Conservation (phyloP, 2,329 filamentous ascomycete genomes). For the Exophiala aquamarina region DNA sequence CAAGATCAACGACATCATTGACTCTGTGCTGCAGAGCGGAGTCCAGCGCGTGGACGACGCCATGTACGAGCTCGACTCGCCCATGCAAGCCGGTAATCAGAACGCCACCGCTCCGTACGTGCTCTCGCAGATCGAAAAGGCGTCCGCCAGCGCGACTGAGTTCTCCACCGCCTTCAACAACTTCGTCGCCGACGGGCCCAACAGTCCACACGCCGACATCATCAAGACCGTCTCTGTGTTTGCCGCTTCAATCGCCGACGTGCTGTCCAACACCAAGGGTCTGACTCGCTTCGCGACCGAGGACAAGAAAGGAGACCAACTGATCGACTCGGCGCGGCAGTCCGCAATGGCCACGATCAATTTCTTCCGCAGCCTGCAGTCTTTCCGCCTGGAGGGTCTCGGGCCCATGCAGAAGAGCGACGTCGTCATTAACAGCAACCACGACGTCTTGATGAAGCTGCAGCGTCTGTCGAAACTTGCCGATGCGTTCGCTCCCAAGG, state of each 20-base stretch:
- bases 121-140: slow-evolving; percentile 95
- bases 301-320: slow-evolving; percentile 87
- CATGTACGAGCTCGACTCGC: slow-evolving; percentile 93
- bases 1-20: slow-evolving; percentile 97
- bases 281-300: slow-evolving; percentile 89
- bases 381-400: slow-evolving; percentile 87
- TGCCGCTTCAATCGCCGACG: slow-evolving; percentile 82
- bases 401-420: slow-evolving; percentile 92
- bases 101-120: slow-evolving; percentile 94
- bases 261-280: slow-evolving; percentile 95
- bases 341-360: slow-evolving; percentile 85
- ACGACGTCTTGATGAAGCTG: slow-evolving; percentile 90
- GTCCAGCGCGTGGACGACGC: slow-evolving; percentile 94
- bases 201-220: slow-evolving; percentile 82
- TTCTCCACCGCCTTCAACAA: slow-evolving; percentile 98
- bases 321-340: slow-evolving; percentile 78
- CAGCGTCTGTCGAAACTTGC: slow-evolving; percentile 92
- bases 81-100: slow-evolving; percentile 98
- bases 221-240: slow-evolving; percentile 92
- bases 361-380: slow-evolving; percentile 93
- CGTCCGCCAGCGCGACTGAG: slow-evolving; percentile 89
- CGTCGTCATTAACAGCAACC: slow-evolving; percentile 95
- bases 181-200: slow-evolving; percentile 94
- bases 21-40: slow-evolving; percentile 90
- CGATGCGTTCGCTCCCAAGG: slow-evolving; percentile 86